Percentiles rank a stretch among this genome's conserved stretches.
Evolutionary conservation across 192 early-diverging fungal species (phyloP).

Genomic region (Borealophlyctis nickersoniae): DNA sequence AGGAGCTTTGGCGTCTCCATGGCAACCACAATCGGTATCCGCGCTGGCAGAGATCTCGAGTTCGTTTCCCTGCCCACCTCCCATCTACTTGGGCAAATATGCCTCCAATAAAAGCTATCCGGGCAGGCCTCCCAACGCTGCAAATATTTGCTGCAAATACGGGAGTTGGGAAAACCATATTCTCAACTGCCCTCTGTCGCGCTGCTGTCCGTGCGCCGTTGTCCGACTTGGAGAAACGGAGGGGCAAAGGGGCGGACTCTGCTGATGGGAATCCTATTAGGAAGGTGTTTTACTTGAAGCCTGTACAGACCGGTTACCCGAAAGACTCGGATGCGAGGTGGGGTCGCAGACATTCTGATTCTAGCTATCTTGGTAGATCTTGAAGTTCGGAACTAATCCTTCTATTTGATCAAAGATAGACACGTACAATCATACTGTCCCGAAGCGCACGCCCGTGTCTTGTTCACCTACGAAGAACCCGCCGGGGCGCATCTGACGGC

Average conservation of each 20-base stretch:
- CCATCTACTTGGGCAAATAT: too few relatives aligned
- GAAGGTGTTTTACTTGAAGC: slow-evolving; percentile 71
- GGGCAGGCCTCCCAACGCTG: slow-evolving; percentile 21
- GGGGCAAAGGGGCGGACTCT: slow-evolving; percentile 13
- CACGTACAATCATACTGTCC: slow-evolving; percentile 54
- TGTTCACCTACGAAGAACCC: slow-evolving; percentile 70
- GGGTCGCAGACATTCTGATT: not conserved
- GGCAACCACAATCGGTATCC: too few relatives aligned
- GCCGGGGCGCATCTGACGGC: slow-evolving; percentile 74
- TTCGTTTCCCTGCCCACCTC: too few relatives aligned
- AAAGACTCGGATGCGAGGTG: slow-evolving; percentile 69
- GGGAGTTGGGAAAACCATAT: slow-evolving; percentile 77
- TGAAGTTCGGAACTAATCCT: not conserved
- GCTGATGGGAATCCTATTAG: not conserved
- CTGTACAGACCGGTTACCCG: slow-evolving; percentile 81
- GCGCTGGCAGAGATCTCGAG: too few relatives aligned
- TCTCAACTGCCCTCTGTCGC: slow-evolving; percentile 65
- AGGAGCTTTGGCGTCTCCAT: too few relatives aligned
- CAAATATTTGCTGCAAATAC: slow-evolving; percentile 76
- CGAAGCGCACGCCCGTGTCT: slow-evolving; percentile 37
- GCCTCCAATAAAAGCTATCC: slow-evolving; percentile 5
- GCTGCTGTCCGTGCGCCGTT: slow-evolving; percentile 37
- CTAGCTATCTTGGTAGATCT: too few relatives aligned
- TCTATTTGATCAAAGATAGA: slow-evolving; percentile 23
- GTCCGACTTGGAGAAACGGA: slow-evolving; percentile 1